Percentiles rank a stretch among this genome's conserved stretches.
phyloP scores from a whole-genome alignment of 257 asterid genomes.

The Galeopsis tetrahit region DNA sequence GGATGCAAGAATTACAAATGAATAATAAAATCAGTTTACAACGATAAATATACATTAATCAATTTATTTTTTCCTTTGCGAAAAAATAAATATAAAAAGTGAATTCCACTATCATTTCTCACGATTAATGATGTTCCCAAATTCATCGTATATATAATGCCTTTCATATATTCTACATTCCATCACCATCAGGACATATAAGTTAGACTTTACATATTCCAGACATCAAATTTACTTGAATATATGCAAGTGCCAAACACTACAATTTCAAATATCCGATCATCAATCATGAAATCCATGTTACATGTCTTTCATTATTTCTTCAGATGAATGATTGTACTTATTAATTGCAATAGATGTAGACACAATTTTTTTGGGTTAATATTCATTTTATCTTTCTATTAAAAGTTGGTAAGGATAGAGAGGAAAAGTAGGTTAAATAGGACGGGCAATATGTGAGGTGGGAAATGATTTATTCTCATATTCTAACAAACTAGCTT shows the following conservation, averaged over 20 bases:
- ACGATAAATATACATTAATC: background rate
- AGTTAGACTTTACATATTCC: background rate
- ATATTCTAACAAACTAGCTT: no score
- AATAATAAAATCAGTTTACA: no score
- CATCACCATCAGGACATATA: background rate
- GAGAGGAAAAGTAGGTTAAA: background rate
- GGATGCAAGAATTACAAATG: background rate
- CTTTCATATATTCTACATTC: background rate
- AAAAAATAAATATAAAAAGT: background rate
- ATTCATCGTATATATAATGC: background rate
- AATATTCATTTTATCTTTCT: background rate
- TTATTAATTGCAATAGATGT: background rate
- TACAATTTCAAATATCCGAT: conserved; percentile 24
- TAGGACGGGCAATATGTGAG: background rate
- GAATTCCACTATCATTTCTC: background rate
- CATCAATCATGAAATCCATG: conserved; percentile 21
- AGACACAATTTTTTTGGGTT: background rate
- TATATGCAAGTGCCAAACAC: conserved; percentile 26
- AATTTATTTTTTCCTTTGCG: background rate
- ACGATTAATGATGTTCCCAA: background rate
- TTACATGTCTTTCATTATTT: conserved; percentile 28
- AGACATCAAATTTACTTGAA: background rate
- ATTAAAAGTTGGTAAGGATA: background rate
- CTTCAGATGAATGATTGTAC: conserved; percentile 8
- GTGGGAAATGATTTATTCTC: background rate